A percentile compares a stretch with the other conserved stretches of the same genome.
These are phyloP conservation scores for Naganishia cerealis DNA, from an alignment of 1,284 basidiomycete genomes.

Conservation along the genomic window DNA sequence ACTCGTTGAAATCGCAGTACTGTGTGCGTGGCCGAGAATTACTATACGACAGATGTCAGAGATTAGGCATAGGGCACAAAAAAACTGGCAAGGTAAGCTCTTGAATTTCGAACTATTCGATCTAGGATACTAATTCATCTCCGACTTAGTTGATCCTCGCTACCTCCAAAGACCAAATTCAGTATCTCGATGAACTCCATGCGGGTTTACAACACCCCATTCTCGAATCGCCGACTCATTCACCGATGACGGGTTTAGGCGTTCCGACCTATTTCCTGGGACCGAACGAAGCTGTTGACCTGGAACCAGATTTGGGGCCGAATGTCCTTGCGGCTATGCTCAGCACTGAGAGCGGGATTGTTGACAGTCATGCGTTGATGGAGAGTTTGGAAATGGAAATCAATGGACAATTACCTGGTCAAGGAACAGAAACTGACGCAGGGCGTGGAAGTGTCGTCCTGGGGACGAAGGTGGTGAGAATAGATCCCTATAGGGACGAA, in stretches of 20 bases:
- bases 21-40: constrained; percentile 84
- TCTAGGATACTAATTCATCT: neutral
- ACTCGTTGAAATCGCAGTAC: constrained; percentile 80
- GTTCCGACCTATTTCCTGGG: constrained; percentile 70
- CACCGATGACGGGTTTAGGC: constrained; percentile 42
- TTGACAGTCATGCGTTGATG: constrained; percentile 82
- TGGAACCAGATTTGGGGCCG: constrained; percentile 78
- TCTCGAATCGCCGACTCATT: constrained; percentile 48
- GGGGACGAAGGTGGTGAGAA: constrained; percentile 80
- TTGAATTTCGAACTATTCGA: neutral
- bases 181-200: constrained; percentile 71
- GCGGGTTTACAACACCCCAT: constrained; percentile 60
- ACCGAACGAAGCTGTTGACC: constrained; percentile 67
- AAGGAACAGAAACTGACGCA: constrained; percentile 10
- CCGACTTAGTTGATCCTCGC: constrained; percentile 73
- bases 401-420: constrained; percentile 40
- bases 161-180: constrained; percentile 60
- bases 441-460: constrained; percentile 66
- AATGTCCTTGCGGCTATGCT: constrained; percentile 73
- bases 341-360: constrained; percentile 84
- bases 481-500: constrained; percentile 64
- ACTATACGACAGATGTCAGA: constrained; percentile 74
- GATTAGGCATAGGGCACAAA: constrained; percentile 66
- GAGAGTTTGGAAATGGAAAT: constrained; percentile 77
- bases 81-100: constrained; percentile 72